phyloP scores from a whole-genome alignment of 2,329 filamentous ascomycete species.

The Exophiala aquamarina region DNA sequence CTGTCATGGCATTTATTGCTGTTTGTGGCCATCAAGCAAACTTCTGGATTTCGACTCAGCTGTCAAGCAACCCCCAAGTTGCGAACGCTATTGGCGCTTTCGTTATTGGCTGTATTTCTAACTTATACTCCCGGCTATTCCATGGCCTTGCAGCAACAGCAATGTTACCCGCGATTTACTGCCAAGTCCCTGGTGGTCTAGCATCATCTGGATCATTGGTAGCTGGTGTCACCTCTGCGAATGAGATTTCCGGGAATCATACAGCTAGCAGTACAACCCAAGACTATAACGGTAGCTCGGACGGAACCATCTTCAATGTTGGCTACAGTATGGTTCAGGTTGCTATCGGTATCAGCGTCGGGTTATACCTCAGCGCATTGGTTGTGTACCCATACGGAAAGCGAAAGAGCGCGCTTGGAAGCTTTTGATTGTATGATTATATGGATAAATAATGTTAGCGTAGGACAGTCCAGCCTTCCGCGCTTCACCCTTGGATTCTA shows the following conservation, averaged over 20 bases:
- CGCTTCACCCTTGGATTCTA: too few relatives aligned
- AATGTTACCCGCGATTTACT: slow-evolving; percentile 83
- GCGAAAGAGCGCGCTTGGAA: slow-evolving; percentile 45
- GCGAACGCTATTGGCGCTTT: slow-evolving; percentile 76
- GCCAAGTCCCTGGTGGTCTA: slow-evolving; percentile 61
- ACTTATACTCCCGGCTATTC: slow-evolving; percentile 68
- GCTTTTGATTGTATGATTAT: too few relatives aligned
- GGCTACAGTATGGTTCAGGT: slow-evolving; percentile 49
- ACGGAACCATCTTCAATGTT: slow-evolving; percentile 39
- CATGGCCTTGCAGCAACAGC: slow-evolving; percentile 81
- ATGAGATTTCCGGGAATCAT: slow-evolving; percentile 34
- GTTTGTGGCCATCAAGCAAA: slow-evolving; percentile 73
- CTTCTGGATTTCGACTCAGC: slow-evolving; percentile 67
- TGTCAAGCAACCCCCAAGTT: slow-evolving; percentile 69
- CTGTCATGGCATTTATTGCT: slow-evolving; percentile 72
- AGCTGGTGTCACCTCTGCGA: slow-evolving; percentile 54
- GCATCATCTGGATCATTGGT: slow-evolving; percentile 53
- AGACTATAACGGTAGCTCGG: slow-evolving; percentile 36
- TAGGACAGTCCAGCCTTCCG: too few relatives aligned
- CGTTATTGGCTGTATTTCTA: slow-evolving; percentile 72
- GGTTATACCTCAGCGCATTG: slow-evolving; percentile 45
- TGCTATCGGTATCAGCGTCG: slow-evolving; percentile 47
- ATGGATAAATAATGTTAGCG: too few relatives aligned
- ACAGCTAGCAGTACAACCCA: slow-evolving; percentile 44
- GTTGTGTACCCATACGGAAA: slow-evolving; percentile 48